Percentiles rank a stretch among this genome's conserved stretches.
phyloP scores from a whole-genome alignment of 176 grass and related monocot species.

The Cenchrus fungigraminus region DNA sequence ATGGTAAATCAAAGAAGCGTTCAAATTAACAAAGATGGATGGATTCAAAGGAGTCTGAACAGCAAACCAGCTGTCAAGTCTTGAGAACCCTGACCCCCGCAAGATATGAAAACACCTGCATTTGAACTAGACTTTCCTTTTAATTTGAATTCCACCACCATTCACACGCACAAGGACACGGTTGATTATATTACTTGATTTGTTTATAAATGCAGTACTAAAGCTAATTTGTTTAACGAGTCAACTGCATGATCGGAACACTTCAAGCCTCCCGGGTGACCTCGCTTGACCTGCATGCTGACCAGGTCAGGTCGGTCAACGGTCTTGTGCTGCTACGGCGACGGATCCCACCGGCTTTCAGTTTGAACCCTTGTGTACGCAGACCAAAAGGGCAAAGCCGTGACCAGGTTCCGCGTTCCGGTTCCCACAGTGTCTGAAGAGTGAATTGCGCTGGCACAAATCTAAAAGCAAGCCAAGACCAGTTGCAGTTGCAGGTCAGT shows the following conservation, averaged over 20 bases:
- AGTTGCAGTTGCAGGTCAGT: background rate
- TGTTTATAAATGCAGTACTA: background rate
- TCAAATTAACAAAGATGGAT: background rate
- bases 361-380: background rate
- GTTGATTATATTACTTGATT: background rate
- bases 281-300: constrained; percentile 6
- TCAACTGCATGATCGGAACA: background rate
- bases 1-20: background rate
- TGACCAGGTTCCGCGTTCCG: background rate
- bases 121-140: background rate
- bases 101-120: constrained; percentile 18
- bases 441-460: background rate
- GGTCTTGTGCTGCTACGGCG: background rate
- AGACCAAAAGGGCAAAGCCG: background rate
- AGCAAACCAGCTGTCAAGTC: background rate
- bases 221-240: background rate
- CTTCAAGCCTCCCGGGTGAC: constrained; percentile 16
- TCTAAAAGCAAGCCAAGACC: background rate
- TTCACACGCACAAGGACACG: background rate
- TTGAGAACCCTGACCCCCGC: background rate
- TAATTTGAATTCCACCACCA: background rate
- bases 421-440: background rate
- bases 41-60: background rate
- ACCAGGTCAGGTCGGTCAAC: constrained; percentile 8
- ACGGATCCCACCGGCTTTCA: background rate